Percentiles rank a stretch among this genome's conserved stretches.
These are phyloP conservation scores for Epichloe sp. DNA, from an alignment of 2,329 filamentous ascomycete genomes.

Conservation along the genomic window DNA sequence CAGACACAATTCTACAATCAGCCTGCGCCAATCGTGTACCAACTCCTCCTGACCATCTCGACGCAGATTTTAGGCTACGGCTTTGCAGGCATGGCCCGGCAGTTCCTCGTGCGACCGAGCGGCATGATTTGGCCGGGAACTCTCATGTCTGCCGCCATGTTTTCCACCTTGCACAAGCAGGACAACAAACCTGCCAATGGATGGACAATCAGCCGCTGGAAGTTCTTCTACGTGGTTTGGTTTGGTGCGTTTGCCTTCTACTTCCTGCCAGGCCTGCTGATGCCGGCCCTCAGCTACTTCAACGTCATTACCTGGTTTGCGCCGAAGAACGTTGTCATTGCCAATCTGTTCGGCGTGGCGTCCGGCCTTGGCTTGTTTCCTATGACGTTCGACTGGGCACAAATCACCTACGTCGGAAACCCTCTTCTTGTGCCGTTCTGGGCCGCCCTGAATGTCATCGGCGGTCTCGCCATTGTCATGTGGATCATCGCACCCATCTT, in stretches of 20 bases:
- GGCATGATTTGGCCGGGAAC: constrained; percentile 91
- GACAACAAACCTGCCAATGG: constrained; percentile 72
- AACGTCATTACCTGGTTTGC: constrained; percentile 82
- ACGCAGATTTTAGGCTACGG: constrained; percentile 80
- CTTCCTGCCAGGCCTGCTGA: constrained; percentile 69
- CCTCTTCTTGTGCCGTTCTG: constrained; percentile 75
- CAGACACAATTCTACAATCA: constrained; percentile 84
- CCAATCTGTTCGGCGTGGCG: constrained; percentile 76
- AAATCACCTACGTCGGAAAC: constrained; percentile 78
- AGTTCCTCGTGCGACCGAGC: constrained; percentile 71
- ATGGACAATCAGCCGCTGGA: constrained; percentile 72
- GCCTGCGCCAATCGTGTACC: constrained; percentile 61
- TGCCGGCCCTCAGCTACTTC: constrained; percentile 80
- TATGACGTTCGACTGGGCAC: constrained; percentile 83
- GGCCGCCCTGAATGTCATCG: constrained; percentile 75
- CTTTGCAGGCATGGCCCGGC: constrained; percentile 68
- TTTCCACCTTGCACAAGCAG: constrained; percentile 71
- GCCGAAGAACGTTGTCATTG: constrained; percentile 71
- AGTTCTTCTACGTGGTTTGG: constrained; percentile 71
- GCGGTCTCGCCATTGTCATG: constrained; percentile 69
- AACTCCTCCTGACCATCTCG: constrained; percentile 70
- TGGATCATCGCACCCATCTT: constrained; percentile 70
- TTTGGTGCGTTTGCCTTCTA: constrained; percentile 64
- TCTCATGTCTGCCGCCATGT: constrained; percentile 80
- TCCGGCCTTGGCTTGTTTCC: constrained; percentile 76